Conservation (phyloP, 2,329 filamentous ascomycete species). For the Trichophyton equinum region DNA sequence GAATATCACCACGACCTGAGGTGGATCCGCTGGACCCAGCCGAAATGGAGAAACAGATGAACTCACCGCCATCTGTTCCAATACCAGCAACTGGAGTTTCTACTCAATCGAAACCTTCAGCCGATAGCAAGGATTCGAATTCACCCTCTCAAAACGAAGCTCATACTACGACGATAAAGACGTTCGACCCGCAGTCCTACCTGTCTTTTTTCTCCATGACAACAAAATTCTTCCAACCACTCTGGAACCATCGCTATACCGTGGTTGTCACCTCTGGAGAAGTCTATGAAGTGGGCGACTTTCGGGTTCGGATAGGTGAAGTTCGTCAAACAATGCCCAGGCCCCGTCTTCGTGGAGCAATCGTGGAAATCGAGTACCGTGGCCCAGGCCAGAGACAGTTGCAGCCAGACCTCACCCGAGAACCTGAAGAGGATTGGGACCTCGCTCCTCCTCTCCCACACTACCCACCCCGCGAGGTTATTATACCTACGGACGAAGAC, state of each 20-base stretch:
- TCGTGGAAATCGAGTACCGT: slow-evolving; percentile 35
- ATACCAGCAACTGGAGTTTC: background rate
- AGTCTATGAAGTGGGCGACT: slow-evolving; percentile 32
- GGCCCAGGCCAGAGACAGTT: slow-evolving; percentile 18
- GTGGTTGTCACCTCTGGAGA: slow-evolving; percentile 25
- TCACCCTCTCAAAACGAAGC: background rate
- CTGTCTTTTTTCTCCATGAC: slow-evolving; percentile 30
- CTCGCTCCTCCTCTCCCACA: background rate
- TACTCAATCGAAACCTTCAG: background rate
- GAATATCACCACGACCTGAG: slow-evolving; percentile 23
- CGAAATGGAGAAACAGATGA: background rate
- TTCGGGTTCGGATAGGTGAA: slow-evolving; percentile 32
- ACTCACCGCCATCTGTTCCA: background rate
- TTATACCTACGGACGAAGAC: slow-evolving; percentile 22
- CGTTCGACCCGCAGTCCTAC: slow-evolving; percentile 25
- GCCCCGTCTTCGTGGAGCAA: slow-evolving; percentile 27
- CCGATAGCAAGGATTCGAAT: background rate
- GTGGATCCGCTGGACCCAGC: slow-evolving; percentile 12
- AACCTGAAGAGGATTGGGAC: background rate
- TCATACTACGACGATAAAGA: slow-evolving; percentile 23
- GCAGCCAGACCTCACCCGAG: background rate
- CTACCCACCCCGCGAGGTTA: background rate
- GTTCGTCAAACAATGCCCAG: slow-evolving; percentile 30
- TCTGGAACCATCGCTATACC: slow-evolving; percentile 33
- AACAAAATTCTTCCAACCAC: slow-evolving; percentile 29